phyloP scores from a whole-genome alignment of 2,329 filamentous ascomycete genomes.

The Lasiodiplodia sp. region DNA sequence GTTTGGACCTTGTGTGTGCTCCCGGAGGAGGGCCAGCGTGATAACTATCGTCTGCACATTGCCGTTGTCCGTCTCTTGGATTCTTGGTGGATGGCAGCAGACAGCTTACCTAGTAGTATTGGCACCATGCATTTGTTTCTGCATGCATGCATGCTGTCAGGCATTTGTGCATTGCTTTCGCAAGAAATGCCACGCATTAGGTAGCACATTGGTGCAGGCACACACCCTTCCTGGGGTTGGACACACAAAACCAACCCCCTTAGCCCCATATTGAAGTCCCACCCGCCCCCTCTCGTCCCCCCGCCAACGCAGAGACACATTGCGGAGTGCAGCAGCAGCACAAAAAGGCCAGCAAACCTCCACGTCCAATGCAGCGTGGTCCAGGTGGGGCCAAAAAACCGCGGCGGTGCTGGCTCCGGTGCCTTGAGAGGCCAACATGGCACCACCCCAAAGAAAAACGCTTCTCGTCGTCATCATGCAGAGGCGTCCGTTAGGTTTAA shows the following conservation, averaged over 20 bases:
- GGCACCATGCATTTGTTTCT: background rate
- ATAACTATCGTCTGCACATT: background rate
- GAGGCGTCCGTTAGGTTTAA: background rate
- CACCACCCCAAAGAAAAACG: background rate
- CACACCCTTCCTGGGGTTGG: too few species aligned
- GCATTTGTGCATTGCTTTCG: background rate
- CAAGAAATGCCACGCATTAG: background rate
- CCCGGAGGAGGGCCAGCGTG: background rate
- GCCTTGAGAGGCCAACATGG: background rate
- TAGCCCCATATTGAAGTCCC: background rate
- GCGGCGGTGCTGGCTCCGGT: background rate
- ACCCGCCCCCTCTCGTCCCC: background rate
- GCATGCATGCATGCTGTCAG: background rate
- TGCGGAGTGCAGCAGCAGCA: conserved; percentile 12
- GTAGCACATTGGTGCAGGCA: background rate
- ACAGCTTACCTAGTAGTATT: background rate
- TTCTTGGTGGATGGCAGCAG: background rate
- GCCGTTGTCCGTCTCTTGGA: background rate
- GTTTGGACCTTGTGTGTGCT: background rate
- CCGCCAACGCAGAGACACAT: conserved; percentile 6
- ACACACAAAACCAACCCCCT: background rate
- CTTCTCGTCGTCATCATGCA: background rate
- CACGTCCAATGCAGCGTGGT: background rate
- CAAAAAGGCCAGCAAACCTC: background rate
- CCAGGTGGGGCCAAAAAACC: background rate